Percentiles rank a stretch among this genome's conserved stretches.
Conservation (phyloP, 495 filamentous ascomycete species). For the Penicillium maclennaniae region DNA sequence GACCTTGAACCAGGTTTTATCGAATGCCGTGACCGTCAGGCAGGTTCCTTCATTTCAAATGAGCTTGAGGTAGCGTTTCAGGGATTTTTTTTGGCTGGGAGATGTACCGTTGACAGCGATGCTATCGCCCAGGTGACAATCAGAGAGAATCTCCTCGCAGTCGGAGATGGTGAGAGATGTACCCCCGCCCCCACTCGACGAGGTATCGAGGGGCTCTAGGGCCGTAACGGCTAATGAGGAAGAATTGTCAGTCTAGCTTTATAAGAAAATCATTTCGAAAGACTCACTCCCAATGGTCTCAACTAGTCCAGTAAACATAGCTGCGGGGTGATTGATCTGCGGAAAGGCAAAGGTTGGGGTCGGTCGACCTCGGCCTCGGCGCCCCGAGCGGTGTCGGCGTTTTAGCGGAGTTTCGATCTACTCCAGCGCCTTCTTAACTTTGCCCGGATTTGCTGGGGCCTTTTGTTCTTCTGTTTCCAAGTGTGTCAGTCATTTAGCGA, state of each 20-base stretch:
- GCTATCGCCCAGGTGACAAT: slow-evolving; percentile 85
- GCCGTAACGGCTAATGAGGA: slow-evolving; percentile 65
- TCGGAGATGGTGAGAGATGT: slow-evolving; percentile 84
- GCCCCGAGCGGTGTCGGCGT: slow-evolving; percentile 32
- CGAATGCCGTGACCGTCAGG: slow-evolving; percentile 85
- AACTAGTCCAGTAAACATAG: slow-evolving; percentile 96
- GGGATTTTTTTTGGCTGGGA: neutral
- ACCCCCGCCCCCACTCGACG: slow-evolving; percentile 63
- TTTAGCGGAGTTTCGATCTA: slow-evolving; percentile 30
- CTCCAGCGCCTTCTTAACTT: slow-evolving; percentile 15
- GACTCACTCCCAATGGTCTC: slow-evolving; percentile 85
- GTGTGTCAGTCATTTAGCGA: neutral
- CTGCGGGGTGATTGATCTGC: slow-evolving; percentile 26
- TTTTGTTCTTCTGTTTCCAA: slow-evolving; percentile 3
- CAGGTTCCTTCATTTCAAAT: slow-evolving; percentile 55
- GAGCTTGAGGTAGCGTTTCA: slow-evolving; percentile 3
- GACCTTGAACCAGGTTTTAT: slow-evolving; percentile 72
- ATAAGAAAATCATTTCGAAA: neutral
- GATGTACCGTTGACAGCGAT: slow-evolving; percentile 79
- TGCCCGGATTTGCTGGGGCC: neutral
- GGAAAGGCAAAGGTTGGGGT: slow-evolving; percentile 12
- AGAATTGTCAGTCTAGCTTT: slow-evolving; percentile 12
- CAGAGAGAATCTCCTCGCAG: slow-evolving; percentile 69
- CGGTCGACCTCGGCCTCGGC: slow-evolving; percentile 35
- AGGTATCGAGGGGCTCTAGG: slow-evolving; percentile 74